Percentiles rank a stretch among this genome's conserved stretches.
phyloP scores from a whole-genome alignment of 2,329 filamentous ascomycete species.

The Cercospora sp. region DNA sequence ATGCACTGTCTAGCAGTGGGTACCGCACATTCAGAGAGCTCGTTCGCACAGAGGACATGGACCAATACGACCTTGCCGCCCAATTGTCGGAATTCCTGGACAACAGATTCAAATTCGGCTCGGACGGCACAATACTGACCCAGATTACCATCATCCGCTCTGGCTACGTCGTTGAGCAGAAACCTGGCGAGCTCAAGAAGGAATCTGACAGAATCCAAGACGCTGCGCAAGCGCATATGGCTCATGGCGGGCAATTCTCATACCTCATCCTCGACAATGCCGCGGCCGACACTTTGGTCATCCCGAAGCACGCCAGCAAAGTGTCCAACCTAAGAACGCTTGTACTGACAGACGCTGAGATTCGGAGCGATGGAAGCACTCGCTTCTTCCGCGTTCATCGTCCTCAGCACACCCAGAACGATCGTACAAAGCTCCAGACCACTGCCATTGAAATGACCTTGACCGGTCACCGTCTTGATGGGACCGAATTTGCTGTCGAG shows the following conservation, averaged over 20 bases:
- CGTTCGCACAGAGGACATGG: not conserved
- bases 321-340: not conserved
- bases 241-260: not conserved
- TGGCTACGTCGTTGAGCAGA: not conserved
- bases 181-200: not conserved
- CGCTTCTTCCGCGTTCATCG: not conserved
- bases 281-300: not conserved
- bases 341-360: not conserved
- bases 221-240: not conserved
- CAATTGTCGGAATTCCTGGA: not conserved
- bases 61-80: not conserved
- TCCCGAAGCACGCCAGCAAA: not conserved
- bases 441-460: not conserved
- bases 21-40: not conserved
- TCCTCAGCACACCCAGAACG: not conserved
- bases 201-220: not conserved
- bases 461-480: not conserved
- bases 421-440: not conserved
- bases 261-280: not conserved
- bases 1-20: not conserved
- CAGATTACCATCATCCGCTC: not conserved
- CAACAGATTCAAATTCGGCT: not conserved
- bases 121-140: not conserved
- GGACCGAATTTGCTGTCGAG: not conserved
- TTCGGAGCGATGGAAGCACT: not conserved